Evolutionary conservation across 805 yeast species (phyloP).

Genomic region (Candida coquimbonensis): DNA sequence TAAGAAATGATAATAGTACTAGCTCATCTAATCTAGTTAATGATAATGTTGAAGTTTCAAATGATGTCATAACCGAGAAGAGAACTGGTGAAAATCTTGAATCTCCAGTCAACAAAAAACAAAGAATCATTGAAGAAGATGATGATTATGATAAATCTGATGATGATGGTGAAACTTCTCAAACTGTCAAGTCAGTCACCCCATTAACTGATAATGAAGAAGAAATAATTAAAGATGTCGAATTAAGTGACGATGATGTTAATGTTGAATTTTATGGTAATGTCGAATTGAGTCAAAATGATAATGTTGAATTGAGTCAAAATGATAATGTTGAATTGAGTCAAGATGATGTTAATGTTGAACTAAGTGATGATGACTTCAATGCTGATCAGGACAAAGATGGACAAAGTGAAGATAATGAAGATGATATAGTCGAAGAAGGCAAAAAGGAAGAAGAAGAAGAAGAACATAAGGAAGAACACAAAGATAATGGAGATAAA

Average conservation of each 20-base stretch:
- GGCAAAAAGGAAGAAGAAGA: background rate
- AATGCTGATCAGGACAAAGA: background rate
- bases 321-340: background rate
- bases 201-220: slow-evolving; percentile 2
- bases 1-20: background rate
- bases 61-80: background rate
- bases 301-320: background rate
- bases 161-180: slow-evolving; percentile 3
- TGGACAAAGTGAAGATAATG: background rate
- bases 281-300: no score
- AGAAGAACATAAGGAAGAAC: background rate
- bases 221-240: background rate
- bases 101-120: slow-evolving; percentile 7
- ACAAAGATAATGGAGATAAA: background rate
- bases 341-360: background rate
- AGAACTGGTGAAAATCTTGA: slow-evolving; percentile 3
- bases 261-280: background rate
- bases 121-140: background rate
- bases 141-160: background rate
- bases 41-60: background rate
- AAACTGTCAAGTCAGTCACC: background rate
- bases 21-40: no score
- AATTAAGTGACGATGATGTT: background rate
- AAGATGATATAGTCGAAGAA: background rate
- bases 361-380: background rate